These are phyloP conservation scores for Saccharum spontaneum DNA, from an alignment of 176 grass and related monocot species.

Conservation along the genomic window DNA sequence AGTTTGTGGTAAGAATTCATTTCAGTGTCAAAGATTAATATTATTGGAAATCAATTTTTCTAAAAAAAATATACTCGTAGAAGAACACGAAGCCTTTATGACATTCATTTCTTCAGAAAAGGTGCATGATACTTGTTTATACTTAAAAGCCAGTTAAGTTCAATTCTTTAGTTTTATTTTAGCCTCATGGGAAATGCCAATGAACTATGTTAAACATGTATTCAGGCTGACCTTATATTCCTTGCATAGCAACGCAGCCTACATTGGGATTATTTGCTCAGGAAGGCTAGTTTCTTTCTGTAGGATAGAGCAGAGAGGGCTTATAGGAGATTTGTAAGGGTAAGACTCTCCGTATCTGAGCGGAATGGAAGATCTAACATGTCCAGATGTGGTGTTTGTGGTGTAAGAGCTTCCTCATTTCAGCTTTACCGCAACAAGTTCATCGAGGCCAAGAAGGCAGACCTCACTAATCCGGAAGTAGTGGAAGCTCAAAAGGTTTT, in stretches of 20 bases:
- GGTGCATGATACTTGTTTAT: background rate
- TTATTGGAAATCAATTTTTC: background rate
- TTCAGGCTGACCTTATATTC: background rate
- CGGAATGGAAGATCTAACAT: conserved; percentile 49
- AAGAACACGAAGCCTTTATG: background rate
- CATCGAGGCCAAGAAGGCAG: conserved; percentile 45
- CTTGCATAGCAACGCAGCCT: background rate
- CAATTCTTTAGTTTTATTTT: background rate
- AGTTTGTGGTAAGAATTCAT: conserved; percentile 59
- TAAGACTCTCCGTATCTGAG: conserved; percentile 51
- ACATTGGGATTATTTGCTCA: conserved; percentile 18
- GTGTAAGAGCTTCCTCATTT: conserved; percentile 62
- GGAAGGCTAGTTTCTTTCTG: conserved; percentile 6
- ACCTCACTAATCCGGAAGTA: conserved; percentile 43
- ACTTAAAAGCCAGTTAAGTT: background rate
- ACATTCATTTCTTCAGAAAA: conserved; percentile 4
- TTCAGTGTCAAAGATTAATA: background rate
- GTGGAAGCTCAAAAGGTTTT: conserved; percentile 65
- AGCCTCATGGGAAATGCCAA: background rate
- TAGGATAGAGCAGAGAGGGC: conserved; percentile 78
- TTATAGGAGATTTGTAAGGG: conserved; percentile 71
- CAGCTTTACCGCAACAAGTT: conserved; percentile 63
- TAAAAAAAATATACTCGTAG: background rate
- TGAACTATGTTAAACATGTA: background rate
- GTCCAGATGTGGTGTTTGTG: conserved; percentile 84